A percentile compares a stretch with the other conserved stretches of the same genome.
These are phyloP conservation scores for Lablab purpureus DNA, from an alignment of 306 rosid genomes.

Conservation along the genomic window DNA sequence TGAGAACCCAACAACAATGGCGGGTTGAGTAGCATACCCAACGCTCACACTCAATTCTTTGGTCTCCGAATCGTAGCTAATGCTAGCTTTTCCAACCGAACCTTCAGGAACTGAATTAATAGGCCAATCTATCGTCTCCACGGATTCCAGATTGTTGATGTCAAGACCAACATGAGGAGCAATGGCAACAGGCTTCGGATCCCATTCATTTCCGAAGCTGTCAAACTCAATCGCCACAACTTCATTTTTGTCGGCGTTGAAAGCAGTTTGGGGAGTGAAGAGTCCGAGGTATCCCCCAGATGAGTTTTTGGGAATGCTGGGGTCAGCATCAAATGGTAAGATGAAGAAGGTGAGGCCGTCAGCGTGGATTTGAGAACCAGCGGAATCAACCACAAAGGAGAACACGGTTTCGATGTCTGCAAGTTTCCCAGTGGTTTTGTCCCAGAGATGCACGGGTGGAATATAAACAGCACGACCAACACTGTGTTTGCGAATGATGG, in stretches of 20 bases:
- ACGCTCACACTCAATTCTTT: neutral
- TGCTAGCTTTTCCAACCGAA: neutral
- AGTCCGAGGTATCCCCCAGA: conserved; percentile 38
- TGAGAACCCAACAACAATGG: neutral
- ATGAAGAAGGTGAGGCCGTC: conserved; percentile 69
- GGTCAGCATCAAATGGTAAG: conserved; percentile 45
- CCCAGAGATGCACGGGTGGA: neutral
- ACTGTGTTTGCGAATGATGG: neutral
- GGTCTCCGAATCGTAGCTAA: conserved; percentile 18
- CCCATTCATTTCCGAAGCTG: conserved; percentile 52
- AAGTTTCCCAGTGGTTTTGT: neutral
- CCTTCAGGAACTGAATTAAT: neutral
- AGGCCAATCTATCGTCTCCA: conserved; percentile 5
- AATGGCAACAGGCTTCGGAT: conserved; percentile 24
- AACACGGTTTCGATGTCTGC: neutral
- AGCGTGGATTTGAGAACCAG: conserved; percentile 17
- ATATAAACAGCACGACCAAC: neutral
- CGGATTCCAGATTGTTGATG: conserved; percentile 28
- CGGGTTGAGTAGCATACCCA: neutral
- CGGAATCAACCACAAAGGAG: neutral
- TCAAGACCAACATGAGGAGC: conserved; percentile 64
- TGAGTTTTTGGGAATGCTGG: conserved; percentile 46
- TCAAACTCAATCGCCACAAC: conserved; percentile 69
- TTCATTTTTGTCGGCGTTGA: conserved; percentile 17
- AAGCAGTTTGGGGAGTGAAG: conserved; percentile 39